phyloP scores from a whole-genome alignment of 371 early-diverging fungal genomes.

The Mortierella sp. region DNA sequence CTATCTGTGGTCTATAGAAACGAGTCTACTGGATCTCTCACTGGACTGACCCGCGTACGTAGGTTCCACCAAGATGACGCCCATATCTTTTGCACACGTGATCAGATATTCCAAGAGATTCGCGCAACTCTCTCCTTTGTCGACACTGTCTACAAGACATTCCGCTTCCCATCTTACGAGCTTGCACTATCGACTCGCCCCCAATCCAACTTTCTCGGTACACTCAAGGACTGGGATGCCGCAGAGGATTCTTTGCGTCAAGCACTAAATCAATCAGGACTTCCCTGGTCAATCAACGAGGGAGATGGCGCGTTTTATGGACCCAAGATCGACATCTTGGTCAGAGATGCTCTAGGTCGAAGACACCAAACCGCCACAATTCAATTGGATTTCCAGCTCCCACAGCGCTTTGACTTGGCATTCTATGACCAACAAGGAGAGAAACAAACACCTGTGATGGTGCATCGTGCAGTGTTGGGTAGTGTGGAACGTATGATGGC shows the following conservation, averaged over 20 bases:
- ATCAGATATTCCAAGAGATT: conserved; percentile 88
- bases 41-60: conserved; percentile 95
- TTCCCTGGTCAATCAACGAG: conserved; percentile 91
- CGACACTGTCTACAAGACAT: conserved; percentile 89
- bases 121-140: conserved; percentile 84
- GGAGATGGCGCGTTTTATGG: conserved; percentile 99
- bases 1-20: conserved; percentile 63
- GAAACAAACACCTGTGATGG: conserved; percentile 88
- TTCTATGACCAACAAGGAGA: conserved; percentile 71
- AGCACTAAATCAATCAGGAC: conserved; percentile 84
- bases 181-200: conserved; percentile 98
- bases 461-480: conserved; percentile 96
- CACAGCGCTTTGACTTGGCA: conserved; percentile 88
- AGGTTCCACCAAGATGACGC: conserved; percentile 99
- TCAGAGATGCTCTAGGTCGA: conserved; percentile 95
- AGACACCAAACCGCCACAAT: conserved; percentile 99
- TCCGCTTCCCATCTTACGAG: conserved; percentile 89
- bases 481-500: conserved; percentile 96
- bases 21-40: conserved; percentile 93
- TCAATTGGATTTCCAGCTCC: conserved; percentile 98
- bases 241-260: conserved; percentile 92
- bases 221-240: conserved; percentile 93
- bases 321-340: conserved; percentile 99
- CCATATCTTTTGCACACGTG: conserved; percentile 92
- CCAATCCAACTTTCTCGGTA: conserved; percentile 94